These are phyloP conservation scores for Solanum dulcamara DNA, from an alignment of 257 asterid genomes.

Conservation along the genomic window DNA sequence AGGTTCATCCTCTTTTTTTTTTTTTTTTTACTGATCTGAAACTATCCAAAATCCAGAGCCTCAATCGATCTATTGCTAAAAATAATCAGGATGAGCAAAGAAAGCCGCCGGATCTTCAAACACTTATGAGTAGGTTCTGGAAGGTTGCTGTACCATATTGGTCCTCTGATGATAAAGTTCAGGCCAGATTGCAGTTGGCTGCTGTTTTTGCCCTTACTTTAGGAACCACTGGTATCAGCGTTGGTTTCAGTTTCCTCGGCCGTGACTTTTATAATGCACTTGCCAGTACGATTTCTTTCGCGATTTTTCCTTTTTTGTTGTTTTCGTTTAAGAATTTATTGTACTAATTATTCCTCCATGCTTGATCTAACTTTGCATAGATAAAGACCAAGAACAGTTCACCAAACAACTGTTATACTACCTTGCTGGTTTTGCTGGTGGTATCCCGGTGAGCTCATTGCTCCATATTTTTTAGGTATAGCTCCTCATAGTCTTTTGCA, in stretches of 20 bases:
- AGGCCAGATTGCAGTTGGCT: slow-evolving; percentile 62
- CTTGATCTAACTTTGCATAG: slow-evolving; percentile 24
- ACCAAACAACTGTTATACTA: slow-evolving; percentile 65
- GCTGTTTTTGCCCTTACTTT: slow-evolving; percentile 84
- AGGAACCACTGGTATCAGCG: slow-evolving; percentile 89
- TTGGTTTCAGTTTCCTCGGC: slow-evolving; percentile 81
- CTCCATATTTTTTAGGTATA: slow-evolving; percentile 58
- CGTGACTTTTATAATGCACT: slow-evolving; percentile 91
- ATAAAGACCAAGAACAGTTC: slow-evolving; percentile 83
- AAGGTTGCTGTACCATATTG: slow-evolving; percentile 88
- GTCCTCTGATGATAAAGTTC: slow-evolving; percentile 70
- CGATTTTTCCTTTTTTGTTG: background rate
- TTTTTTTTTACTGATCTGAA: background rate
- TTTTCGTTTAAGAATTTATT: background rate
- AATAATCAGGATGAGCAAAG: slow-evolving; percentile 21
- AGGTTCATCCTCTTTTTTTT: background rate
- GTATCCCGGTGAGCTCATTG: slow-evolving; percentile 94
- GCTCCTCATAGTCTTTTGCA: slow-evolving; percentile 5
- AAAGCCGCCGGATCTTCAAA: slow-evolving; percentile 36
- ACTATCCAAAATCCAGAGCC: background rate
- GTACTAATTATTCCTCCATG: background rate
- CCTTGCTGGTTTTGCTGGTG: slow-evolving; percentile 70
- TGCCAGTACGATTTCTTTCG: slow-evolving; percentile 47
- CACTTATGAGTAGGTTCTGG: slow-evolving; percentile 59
- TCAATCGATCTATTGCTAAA: background rate